These are phyloP conservation scores for Nymphaea thermarum DNA, from an alignment of 164 flowering plant genomes.

Conservation along the genomic window DNA sequence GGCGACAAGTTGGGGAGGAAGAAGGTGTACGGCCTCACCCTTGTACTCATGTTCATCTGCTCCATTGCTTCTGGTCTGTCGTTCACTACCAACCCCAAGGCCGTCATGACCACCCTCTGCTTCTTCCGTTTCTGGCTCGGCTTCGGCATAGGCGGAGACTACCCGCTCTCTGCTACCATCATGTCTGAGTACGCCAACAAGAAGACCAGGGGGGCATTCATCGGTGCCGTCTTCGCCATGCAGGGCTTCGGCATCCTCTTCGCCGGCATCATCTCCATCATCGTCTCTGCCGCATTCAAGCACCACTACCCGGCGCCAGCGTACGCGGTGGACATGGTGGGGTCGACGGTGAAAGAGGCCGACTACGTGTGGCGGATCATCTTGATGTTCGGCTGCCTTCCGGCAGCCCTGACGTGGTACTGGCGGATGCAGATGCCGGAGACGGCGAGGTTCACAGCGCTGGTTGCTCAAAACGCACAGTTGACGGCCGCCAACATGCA, in stretches of 20 bases:
- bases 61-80: constrained; percentile 33
- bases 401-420: constrained; percentile 39
- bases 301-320: neutral
- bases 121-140: constrained; percentile 92
- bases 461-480: constrained; percentile 43
- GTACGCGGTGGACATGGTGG: neutral
- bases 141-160: constrained; percentile 83
- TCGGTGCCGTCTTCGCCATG: constrained; percentile 86
- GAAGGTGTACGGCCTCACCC: constrained; percentile 28
- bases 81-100: constrained; percentile 10
- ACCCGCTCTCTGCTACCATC: constrained; percentile 82
- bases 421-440: constrained; percentile 72
- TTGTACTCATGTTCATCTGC: constrained; percentile 24
- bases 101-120: constrained; percentile 7
- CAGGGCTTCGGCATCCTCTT: constrained; percentile 18
- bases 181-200: constrained; percentile 87
- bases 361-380: constrained; percentile 11
- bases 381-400: constrained; percentile 7
- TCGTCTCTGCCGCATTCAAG: constrained; percentile 9
- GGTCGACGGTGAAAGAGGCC: constrained; percentile 13
- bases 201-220: constrained; percentile 79
- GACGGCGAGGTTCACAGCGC: constrained; percentile 48
- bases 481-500: constrained; percentile 26
- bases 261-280: constrained; percentile 7
- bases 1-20: constrained; percentile 33